Conservation (phyloP, 1,284 basidiomycete genomes). For the Apiotrichum sp. region DNA sequence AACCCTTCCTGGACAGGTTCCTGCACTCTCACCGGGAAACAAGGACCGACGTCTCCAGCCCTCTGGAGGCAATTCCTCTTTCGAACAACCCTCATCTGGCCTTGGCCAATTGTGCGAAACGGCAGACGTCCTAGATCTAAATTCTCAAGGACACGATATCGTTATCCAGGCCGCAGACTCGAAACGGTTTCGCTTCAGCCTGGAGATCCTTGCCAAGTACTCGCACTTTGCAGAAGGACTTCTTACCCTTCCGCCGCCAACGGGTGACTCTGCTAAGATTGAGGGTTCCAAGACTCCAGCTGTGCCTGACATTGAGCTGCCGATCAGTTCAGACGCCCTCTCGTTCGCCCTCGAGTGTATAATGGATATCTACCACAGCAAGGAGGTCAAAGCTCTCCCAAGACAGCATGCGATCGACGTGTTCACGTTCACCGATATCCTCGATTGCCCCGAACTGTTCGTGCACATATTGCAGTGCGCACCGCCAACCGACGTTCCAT, state of each 20-base stretch:
- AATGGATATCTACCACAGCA: not conserved
- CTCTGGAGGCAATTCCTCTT: no score
- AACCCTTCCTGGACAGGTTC: no score
- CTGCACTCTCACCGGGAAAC: no score
- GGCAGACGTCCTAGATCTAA: no score
- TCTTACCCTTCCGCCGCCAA: not conserved
- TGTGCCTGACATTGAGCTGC: not conserved
- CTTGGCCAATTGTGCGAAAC: no score
- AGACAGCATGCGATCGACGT: not conserved
- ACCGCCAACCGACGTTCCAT: not conserved
- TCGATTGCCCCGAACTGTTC: not conserved
- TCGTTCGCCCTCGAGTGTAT: not conserved
- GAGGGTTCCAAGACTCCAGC: not conserved
- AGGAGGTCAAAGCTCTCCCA: not conserved
- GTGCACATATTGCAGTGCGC: not conserved
- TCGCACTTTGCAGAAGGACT: not conserved
- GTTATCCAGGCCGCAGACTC: not conserved
- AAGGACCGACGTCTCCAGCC: no score
- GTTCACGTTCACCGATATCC: not conserved
- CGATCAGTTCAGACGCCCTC: not conserved
- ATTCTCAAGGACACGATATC: not conserved
- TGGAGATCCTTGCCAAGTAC: not conserved
- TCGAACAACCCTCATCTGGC: no score
- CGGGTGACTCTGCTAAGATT: no score
- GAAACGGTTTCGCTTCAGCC: not conserved